Base-by-base conservation (phyloP, 2,329 filamentous ascomycete genomes). In the Ilyonectria mors-panacis region DNA sequence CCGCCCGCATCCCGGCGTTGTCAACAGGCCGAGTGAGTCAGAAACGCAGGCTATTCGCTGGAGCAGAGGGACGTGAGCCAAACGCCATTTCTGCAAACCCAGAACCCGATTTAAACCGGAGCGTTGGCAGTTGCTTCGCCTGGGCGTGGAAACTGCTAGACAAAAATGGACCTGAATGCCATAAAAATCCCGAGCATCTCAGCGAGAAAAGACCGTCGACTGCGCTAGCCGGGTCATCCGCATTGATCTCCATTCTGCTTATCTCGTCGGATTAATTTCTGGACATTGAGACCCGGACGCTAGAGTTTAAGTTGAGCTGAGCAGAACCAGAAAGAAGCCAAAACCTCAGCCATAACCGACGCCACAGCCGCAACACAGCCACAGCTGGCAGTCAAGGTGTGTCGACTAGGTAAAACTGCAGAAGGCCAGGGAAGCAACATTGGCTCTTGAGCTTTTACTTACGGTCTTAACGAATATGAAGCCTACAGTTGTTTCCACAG, bases 141-240 rank as follows among this genome's bases (percentile, higher is more conserved):
- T 45, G 58, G 4, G 26, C 19, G 39, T 66, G 53, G 63, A 66
- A 66, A 39, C 51, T 62, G 26, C 53, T 58, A 56, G 58, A 66
- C 53, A 19, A 51, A 54, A 59, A 55, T 48, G 59, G 50, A 48
- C 6, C 55, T 62, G 42, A 44, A 63, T 55, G 30, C 47, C 33
- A 44, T 30, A 50, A n/a, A 28, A 62, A 66, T 57, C 44, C 63
- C 64, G 53, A 64, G 39, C 54, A 47, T 45, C 35, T 61, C 64
- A 58, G 30, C 57, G 37, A 68, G 59, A 55, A 58, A 68, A 62
- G 63, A 26, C 26, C 45, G 57, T 23, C 47, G 50, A 48, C 44
- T 53, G 42, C 59, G 47, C 65, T 59, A 68, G 53, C 57, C 53
- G 30, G 15, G 30, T 30, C 59, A 7, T 45, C 37, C 21, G 8